A percentile compares a stretch with the other conserved stretches of the same genome.
These are phyloP conservation scores for Heliophila coronopifolia DNA, from an alignment of 441 rosid genomes.

Conservation along the genomic window DNA sequence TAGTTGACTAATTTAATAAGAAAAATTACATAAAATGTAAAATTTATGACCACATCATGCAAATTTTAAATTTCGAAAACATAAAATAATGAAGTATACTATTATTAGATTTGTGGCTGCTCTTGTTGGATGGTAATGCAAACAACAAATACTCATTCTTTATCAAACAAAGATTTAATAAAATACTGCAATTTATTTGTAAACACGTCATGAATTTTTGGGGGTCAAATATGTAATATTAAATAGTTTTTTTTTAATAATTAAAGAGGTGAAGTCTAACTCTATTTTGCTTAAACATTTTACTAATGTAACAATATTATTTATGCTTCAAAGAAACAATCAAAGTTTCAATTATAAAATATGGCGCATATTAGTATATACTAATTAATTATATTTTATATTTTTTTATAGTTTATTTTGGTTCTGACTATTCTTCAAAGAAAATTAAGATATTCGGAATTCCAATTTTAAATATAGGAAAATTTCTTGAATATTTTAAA, in stretches of 20 bases:
- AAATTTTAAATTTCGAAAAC: background rate
- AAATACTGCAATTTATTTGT: too few relatives aligned
- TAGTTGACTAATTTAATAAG: background rate
- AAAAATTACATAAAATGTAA: background rate
- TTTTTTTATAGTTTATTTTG: background rate
- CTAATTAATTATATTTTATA: background rate
- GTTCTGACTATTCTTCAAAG: background rate
- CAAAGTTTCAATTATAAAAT: background rate
- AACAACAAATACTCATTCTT: constrained; percentile 3
- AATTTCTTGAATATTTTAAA: too few relatives aligned
- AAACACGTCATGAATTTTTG: too few relatives aligned
- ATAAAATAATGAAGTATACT: background rate
- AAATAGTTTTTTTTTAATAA: background rate
- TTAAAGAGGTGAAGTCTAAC: too few relatives aligned
- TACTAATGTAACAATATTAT: too few relatives aligned
- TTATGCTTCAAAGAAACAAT: too few relatives aligned
- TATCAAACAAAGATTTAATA: background rate
- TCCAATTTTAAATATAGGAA: too few relatives aligned
- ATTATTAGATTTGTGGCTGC: background rate
- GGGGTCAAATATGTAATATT: background rate
- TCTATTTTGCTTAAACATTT: too few relatives aligned
- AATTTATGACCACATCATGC: background rate
- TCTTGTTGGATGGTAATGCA: constrained; percentile 1
- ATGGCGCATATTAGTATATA: background rate
- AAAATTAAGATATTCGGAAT: background rate